Base-by-base conservation (phyloP, 805 yeast species). In the Candida peoriensis region DNA sequence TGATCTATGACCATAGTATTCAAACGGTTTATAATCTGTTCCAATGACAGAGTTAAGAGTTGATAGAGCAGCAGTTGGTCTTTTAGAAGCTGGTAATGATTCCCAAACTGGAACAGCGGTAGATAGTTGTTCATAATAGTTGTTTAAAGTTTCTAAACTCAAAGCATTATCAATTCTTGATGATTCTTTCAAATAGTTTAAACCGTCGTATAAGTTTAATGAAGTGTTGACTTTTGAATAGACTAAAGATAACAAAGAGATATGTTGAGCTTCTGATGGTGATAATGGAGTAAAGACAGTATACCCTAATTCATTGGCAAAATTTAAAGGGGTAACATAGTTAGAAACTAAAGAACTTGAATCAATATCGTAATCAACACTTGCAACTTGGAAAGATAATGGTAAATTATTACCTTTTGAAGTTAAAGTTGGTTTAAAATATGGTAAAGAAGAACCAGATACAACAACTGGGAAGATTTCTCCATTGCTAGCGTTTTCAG, bases 151-250 rank as follows among this genome's bases (percentile, higher is more conserved):
- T 11, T 60, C 66, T n/a, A 69, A 57, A 7, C 73, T 56, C 37
- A 68, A 52, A 35, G 69, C 66, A 36, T 66, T 59, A n/a, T 62
- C 50, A 42, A 68, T 64, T 38, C 66, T 70, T 9, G 28, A 28
- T 12, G 50, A 47, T 35, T 73, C 69, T 42, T 72, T 74, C 39
- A 74, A 54, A 38, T 74, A 78, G 33, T 77, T 70, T 11, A 83
- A 68, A 22, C 96, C 97, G 57, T 89, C 96, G 55, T 81, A 86
- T 42, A 86, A 66, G 58, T 84, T 79, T 37, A 87, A 55, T 11
- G 81, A 70, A 4, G 95, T 55, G 19, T 61, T 60, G 28, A 64
- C 48, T 21, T 73, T 66, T 15, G 89, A 79, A 44, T 81, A 62
- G 33, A 72, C 81, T 28, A 78, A 65, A 32, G 87, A 70, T 47